A percentile compares a stretch with the other conserved stretches of the same genome.
These are phyloP conservation scores for Bisporella sp. DNA, from an alignment of 2,329 filamentous ascomycete genomes.

Conservation along the genomic window DNA sequence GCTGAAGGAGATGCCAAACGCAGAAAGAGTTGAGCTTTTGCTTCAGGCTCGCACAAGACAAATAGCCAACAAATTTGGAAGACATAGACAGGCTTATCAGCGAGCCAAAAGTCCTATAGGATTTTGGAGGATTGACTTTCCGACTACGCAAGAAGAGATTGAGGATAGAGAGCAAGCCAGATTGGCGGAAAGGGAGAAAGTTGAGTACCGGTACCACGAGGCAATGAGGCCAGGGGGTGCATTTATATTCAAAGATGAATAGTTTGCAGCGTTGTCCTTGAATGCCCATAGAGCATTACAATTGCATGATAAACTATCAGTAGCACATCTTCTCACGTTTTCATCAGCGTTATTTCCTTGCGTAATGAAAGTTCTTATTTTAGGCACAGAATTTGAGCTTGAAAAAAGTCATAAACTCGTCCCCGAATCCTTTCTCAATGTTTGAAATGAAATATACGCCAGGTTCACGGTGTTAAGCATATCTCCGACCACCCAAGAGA, in stretches of 20 bases:
- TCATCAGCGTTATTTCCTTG: background rate
- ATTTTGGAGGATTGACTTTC: conserved; percentile 88
- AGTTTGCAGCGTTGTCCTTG: conserved; percentile 2
- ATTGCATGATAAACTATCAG: conserved; percentile 64
- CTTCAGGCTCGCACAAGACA: conserved; percentile 68
- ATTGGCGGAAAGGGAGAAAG: conserved; percentile 53
- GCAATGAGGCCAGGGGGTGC: conserved; percentile 69
- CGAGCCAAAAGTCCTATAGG: conserved; percentile 71
- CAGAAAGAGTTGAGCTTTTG: conserved; percentile 60
- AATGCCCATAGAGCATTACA: conserved; percentile 52
- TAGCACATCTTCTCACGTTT: background rate
- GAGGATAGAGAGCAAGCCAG: conserved; percentile 58
- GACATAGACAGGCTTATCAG: conserved; percentile 68
- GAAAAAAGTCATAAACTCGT: background rate
- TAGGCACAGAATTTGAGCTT: background rate
- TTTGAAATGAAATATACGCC: too few relatives aligned
- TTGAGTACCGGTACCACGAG: conserved; percentile 72
- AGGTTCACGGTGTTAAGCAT: too few relatives aligned
- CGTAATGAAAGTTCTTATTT: background rate
- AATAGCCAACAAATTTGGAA: conserved; percentile 69
- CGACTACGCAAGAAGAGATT: conserved; percentile 73
- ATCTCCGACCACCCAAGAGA: too few relatives aligned
- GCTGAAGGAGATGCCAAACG: conserved; percentile 48
- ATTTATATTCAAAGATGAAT: conserved; percentile 79
- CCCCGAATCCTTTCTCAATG: background rate